Conservation (phyloP, 2,329 filamentous ascomycete genomes). For the Aspergillus sp. region DNA sequence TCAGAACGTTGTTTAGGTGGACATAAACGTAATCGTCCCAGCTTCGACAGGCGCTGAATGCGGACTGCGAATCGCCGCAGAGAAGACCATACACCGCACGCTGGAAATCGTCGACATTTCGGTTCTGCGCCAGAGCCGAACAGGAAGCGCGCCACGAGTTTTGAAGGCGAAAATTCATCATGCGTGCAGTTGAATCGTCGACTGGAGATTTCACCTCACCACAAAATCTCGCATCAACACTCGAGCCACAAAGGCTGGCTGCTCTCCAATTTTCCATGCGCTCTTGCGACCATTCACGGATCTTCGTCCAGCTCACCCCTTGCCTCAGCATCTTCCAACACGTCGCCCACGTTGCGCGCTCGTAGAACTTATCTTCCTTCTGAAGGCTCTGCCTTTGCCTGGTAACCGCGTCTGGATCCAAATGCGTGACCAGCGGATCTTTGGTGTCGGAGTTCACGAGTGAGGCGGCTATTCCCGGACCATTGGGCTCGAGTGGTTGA, state of each 20-base stretch:
- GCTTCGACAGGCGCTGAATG: conserved; percentile 63
- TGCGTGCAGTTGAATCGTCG: conserved; percentile 29
- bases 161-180: conserved; percentile 34
- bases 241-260: conserved; percentile 61
- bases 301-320: conserved; percentile 62
- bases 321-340: conserved; percentile 87
- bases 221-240: conserved; percentile 19
- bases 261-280: conserved; percentile 84
- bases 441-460: conserved; percentile 50
- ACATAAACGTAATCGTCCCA: conserved; percentile 86
- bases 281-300: conserved; percentile 78
- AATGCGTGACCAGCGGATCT: conserved; percentile 66
- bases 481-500: conserved; percentile 55
- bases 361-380: conserved; percentile 75
- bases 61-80: conserved; percentile 71
- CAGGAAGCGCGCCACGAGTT: conserved; percentile 31
- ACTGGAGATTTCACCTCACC: conserved; percentile 19
- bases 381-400: conserved; percentile 70
- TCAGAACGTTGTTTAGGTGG: conserved; percentile 75
- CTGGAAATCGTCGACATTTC: conserved; percentile 66
- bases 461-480: conserved; percentile 47
- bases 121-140: conserved; percentile 46
- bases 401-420: conserved; percentile 83
- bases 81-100: conserved; percentile 82
- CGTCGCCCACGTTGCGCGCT: conserved; percentile 84